Evolutionary conservation across 2,329 filamentous ascomycete genomes (phyloP).

Genomic region (Colletotrichum brevisporum): DNA sequence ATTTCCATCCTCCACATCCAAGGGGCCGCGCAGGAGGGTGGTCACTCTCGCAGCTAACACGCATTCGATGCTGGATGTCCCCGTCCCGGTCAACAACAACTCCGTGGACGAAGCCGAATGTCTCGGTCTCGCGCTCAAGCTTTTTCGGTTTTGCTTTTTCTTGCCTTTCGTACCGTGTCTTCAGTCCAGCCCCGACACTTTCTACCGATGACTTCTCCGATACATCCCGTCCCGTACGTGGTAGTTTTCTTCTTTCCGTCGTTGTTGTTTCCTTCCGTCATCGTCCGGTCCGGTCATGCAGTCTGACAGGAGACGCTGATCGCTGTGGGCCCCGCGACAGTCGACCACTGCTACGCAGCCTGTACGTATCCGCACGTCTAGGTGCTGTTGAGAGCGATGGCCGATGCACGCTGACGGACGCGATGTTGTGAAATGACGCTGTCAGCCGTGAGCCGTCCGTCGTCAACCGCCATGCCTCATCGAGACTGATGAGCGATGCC

Average conservation of each 20-base stretch:
- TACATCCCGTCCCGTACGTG: background rate
- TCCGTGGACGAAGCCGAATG: background rate
- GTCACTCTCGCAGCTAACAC: slow-evolving; percentile 1
- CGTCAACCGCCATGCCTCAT: background rate
- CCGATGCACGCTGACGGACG: slow-evolving; percentile 11
- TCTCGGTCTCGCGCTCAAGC: slow-evolving; percentile 1
- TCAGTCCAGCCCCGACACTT: too few species aligned
- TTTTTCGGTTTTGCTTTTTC: background rate
- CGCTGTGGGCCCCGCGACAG: slow-evolving; percentile 19
- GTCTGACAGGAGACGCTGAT: slow-evolving; percentile 31
- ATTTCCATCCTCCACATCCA: slow-evolving; percentile 27
- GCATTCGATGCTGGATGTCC: background rate
- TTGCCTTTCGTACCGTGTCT: background rate
- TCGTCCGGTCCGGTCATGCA: slow-evolving; percentile 22
- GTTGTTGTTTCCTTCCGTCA: background rate
- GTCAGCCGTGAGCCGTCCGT: slow-evolving; percentile 6
- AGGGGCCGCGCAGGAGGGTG: background rate
- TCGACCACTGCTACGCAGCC: background rate
- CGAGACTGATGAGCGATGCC: background rate
- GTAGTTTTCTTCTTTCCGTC: background rate
- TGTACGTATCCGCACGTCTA: background rate
- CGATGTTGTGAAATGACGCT: slow-evolving; percentile 9
- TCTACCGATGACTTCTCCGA: too few species aligned
- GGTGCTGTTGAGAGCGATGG: slow-evolving; percentile 1
- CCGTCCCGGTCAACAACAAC: background rate